Base-by-base conservation (phyloP, 2,329 filamentous ascomycete species). In the Phoma herbarum region DNA sequence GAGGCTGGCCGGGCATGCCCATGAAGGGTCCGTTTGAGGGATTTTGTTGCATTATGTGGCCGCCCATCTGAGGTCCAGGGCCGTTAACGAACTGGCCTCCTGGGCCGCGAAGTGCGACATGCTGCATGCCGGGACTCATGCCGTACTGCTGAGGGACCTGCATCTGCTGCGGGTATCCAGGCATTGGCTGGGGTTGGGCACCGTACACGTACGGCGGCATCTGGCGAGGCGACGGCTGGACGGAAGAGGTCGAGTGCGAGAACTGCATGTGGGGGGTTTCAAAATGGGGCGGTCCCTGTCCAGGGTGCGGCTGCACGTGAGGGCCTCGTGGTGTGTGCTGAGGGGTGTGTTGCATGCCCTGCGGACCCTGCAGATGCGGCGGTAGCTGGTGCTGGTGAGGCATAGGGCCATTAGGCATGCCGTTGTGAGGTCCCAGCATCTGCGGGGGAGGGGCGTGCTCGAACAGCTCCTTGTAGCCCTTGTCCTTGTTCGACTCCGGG, bases 191-290 rank as follows among this genome's bases (percentile, higher is more conserved):
- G 52, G 85, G 86, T 12, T 86, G 85, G 2, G 85, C 85, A 20
- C 86, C 85, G 66, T 93, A 93, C 75, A 92, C 86, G 28, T 88
- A 86, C 16, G 87, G 84, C 63, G 88, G 89, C 50, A 87, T 85
- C 67, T 93, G 85, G 49, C 93, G 88, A 47, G 94, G 93, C 16
- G 93, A 97, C 9, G 91, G 90, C 75, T 92, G 95, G 2, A 83
- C 77, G 2, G 92, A 92, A 69, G 93, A 92, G 3, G 88, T 88
- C 23, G 91, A 93, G 65, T 89, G 93, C 7, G 91, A 91, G 80
- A 95, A 90, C 66, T 87, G 85, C 91, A 97, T 96, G 50, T 93
- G 87, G 71, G 93, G 91, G 58, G 93, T 90, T 66, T 96, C 93
- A 66, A 88, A 88, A 59, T 88, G 88, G 68, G 89, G 91, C 65